Evolutionary conservation across 208 protist species (phyloP).

Genomic region (Crithidia expoeki): DNA sequence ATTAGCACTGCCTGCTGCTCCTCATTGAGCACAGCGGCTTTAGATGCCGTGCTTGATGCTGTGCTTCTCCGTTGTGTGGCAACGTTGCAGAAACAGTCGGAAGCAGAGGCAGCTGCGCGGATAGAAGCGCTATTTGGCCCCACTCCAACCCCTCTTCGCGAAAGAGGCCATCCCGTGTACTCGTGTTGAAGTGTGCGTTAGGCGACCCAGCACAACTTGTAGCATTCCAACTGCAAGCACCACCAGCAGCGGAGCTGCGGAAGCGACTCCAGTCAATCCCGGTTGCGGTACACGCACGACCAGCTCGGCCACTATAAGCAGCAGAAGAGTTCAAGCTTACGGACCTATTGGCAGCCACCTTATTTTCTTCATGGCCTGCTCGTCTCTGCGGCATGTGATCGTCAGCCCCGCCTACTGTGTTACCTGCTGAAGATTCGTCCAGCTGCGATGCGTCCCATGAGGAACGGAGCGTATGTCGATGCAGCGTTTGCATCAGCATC

Average conservation of each 20-base stretch:
- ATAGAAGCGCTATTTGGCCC: not conserved
- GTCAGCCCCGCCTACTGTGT: not conserved
- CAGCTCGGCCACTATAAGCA: not conserved
- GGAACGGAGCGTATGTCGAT: constrained; percentile 10
- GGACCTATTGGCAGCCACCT: not conserved
- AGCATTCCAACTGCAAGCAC: not conserved
- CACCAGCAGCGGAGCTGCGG: not conserved
- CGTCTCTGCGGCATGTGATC: not conserved
- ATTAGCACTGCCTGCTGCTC: constrained; percentile 14
- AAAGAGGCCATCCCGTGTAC: constrained; percentile 16
- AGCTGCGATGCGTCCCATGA: not conserved
- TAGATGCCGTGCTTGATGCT: not conserved
- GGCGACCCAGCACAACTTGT: not conserved
- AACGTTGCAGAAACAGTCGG: no score
- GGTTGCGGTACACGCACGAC: not conserved
- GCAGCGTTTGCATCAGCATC: constrained; percentile 8
- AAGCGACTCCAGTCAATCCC: constrained; percentile 32
- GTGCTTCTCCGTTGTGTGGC: not conserved
- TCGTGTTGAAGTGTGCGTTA: not conserved
- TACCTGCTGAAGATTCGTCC: not conserved
- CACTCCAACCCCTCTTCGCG: constrained; percentile 22
- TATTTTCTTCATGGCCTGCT: not conserved
- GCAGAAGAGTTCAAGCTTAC: not conserved
- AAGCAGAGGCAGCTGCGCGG: not conserved
- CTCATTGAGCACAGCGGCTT: not conserved